Conservation (phyloP, 441 rosid species). For the Sinapis alba region DNA sequence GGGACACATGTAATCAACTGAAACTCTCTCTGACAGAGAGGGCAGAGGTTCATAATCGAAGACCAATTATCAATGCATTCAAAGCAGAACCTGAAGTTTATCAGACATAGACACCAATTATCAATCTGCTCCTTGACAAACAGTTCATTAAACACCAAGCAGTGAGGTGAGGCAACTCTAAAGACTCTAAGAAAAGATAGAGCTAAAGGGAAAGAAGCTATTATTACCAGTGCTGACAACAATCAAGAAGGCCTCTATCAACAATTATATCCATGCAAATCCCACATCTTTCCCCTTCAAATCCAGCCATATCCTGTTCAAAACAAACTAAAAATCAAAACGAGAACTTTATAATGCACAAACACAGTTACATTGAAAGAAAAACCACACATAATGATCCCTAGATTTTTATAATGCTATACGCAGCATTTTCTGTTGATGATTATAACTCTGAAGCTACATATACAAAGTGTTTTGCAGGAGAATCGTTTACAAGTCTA, state of each 20-base stretch:
- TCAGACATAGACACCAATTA: slow-evolving; percentile 33
- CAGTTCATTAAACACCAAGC: neutral
- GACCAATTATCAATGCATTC: slow-evolving; percentile 98
- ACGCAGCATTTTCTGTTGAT: neutral
- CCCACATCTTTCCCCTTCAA: slow-evolving; percentile 94
- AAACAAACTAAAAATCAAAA: slow-evolving; percentile 6
- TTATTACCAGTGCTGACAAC: slow-evolving; percentile 90
- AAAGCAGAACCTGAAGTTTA: slow-evolving; percentile 89
- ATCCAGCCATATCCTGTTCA: slow-evolving; percentile 57
- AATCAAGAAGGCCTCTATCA: slow-evolving; percentile 95
- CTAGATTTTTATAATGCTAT: too few species aligned
- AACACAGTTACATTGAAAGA: neutral
- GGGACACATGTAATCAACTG: slow-evolving; percentile 97
- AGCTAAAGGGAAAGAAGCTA: neutral
- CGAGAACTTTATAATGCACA: neutral
- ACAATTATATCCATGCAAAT: slow-evolving; percentile 90
- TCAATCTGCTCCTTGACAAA: slow-evolving; percentile 10
- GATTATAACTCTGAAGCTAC: slow-evolving; percentile 11
- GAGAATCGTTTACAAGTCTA: neutral
- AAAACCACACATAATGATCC: neutral
- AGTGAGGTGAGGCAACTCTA: neutral
- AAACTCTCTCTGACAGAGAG: slow-evolving; percentile 97
- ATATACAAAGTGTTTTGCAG: neutral
- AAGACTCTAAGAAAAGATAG: neutral
- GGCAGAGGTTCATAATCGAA: slow-evolving; percentile 95